Base-by-base conservation (phyloP, 148 eudicot genomes). In the Silene conica region DNA sequence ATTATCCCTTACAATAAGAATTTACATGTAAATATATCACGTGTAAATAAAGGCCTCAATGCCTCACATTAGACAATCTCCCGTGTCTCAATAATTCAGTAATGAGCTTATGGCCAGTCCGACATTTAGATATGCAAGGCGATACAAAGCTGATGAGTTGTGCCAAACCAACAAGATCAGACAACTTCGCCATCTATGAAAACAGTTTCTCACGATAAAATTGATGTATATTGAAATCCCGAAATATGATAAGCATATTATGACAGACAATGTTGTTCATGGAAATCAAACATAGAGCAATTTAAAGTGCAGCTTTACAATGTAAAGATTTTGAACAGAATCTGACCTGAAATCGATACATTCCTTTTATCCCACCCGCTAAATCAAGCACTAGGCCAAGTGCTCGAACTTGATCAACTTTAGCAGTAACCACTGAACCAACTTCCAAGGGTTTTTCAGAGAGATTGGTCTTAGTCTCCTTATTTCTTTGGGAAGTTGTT, bases 301-400 rank as follows among this genome's bases (percentile, higher is more conserved):
- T 23, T 57, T 23, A 45, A 66, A 56, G 67, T 25, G 38, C 15
- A 70, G 45, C 26, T n/a, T 61, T 19, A 10, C 31, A 19, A 34
- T 34, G n/a, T 15, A 18, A 7, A 5, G 5, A 25, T 38, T 14
- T 23, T 16, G 31, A n/a, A 76, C 68, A 9, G 31, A n/a, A 70
- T 72, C 74, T 73, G 84, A 94, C 98, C 97, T 90, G 90, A 84
- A 90, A 95, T 25, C 89, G 92, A 46, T 81, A 83, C 97, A 95
- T 95, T 63, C 97, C 98, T 74, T 82, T 88, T 55, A 95, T 73
- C 55, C 90, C 97, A 58, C 87, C 87, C 55, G 92, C 96, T 80
- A 92, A 76, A 81, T 95, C 96, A 56, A 95, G 93, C 67, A 94
- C 93, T 79, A 94, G 81, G 21, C 97, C 98, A 46, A 79, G 97